Conservation (phyloP, 257 asterid species). For the Nicotiana obtusifolia region DNA sequence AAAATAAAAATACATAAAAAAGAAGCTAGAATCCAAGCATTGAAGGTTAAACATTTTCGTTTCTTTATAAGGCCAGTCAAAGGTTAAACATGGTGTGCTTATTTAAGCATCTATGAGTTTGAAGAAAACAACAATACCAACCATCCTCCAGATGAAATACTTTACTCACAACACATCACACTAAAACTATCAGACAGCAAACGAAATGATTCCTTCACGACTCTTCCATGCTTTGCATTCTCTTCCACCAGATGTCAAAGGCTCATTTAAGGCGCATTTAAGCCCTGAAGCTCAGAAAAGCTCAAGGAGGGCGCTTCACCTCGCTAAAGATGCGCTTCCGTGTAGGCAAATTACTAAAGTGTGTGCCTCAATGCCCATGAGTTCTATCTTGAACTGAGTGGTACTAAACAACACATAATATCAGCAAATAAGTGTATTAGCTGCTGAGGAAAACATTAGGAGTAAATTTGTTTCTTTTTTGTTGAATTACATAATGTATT, state of each 20-base stretch:
- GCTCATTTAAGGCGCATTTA: no score
- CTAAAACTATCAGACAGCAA: neutral
- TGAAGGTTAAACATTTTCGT: neutral
- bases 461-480: no score
- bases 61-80: neutral
- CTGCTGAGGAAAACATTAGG: no score
- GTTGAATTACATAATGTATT: no score
- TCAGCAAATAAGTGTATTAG: no score
- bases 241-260: neutral
- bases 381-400: no score
- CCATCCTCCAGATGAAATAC: neutral
- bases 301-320: no score
- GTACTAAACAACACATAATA: no score
- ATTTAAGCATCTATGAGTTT: neutral
- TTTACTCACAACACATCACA: neutral
- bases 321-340: no score
- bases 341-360: no score
- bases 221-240: neutral
- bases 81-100: neutral
- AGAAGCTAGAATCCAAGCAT: neutral
- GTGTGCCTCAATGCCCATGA: no score
- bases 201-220: neutral
- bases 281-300: no score
- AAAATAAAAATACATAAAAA: neutral
- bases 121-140: neutral